phyloP scores from a whole-genome alignment of 176 grass and related monocot genomes.

The Aegilops tauschii region DNA sequence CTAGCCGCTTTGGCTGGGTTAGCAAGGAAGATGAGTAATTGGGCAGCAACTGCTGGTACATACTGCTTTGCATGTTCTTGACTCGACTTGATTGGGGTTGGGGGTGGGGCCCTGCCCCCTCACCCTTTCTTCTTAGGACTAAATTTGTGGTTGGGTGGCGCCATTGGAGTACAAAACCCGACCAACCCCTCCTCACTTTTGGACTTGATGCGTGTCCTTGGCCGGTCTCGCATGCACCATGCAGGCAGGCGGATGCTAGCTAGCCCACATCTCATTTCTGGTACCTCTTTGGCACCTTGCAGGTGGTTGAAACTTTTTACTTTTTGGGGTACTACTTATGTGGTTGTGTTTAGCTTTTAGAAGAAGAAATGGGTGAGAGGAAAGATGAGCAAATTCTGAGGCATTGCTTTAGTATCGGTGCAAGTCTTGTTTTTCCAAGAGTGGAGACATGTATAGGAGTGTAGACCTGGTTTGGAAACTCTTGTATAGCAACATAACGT shows the following conservation, averaged over 20 bases:
- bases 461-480: background rate
- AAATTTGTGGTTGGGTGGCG: conserved; percentile 18
- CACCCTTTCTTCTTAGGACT: background rate
- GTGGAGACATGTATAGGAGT: background rate
- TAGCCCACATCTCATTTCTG: background rate
- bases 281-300: background rate
- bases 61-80: conserved; percentile 5
- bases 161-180: background rate
- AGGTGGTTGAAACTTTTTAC: background rate
- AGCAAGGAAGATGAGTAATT: conserved; percentile 51
- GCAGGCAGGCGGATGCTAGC: background rate
- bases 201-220: background rate
- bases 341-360: background rate
- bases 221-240: conserved; percentile 34
- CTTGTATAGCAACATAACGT: background rate
- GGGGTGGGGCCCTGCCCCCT: background rate
- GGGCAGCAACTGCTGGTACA: conserved; percentile 31
- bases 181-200: conserved; percentile 33
- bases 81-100: background rate
- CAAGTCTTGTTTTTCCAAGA: background rate
- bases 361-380: background rate
- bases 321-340: conserved; percentile 1
- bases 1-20: conserved; percentile 31
- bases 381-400: background rate
- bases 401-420: background rate